phyloP scores from a whole-genome alignment of 2,329 filamentous ascomycete species.

The Paecilomyces formosus region DNA sequence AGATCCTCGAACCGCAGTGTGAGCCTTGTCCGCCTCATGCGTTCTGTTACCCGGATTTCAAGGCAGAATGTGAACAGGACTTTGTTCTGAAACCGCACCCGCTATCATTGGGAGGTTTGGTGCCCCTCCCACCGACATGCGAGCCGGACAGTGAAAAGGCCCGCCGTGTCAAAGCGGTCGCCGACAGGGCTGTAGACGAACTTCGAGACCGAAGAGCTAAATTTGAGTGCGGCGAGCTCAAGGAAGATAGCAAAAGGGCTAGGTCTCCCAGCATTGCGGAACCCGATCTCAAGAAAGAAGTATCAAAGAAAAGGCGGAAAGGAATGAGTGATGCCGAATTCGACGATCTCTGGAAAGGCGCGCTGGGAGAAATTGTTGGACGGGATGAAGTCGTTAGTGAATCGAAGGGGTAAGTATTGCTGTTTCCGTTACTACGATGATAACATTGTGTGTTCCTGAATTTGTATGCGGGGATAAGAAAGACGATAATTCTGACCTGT shows the following conservation, averaged over 20 bases:
- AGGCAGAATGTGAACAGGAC: constrained; percentile 73
- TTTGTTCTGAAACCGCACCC: constrained; percentile 83
- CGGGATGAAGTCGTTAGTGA: constrained; percentile 54
- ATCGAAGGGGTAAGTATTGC: constrained; percentile 49
- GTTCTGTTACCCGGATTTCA: constrained; percentile 72
- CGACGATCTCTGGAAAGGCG: constrained; percentile 63
- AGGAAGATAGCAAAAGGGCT: constrained; percentile 53
- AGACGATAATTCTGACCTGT: constrained; percentile 43
- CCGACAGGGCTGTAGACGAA: constrained; percentile 79
- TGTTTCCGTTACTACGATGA: constrained; percentile 6
- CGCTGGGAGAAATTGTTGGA: constrained; percentile 43
- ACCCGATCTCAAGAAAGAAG: constrained; percentile 66
- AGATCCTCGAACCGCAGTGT: constrained; percentile 68
- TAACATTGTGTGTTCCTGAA: constrained; percentile 12
- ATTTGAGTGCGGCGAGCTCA: constrained; percentile 78
- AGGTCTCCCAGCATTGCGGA: constrained; percentile 60
- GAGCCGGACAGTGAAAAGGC: constrained; percentile 93
- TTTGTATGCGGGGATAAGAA: constrained; percentile 8
- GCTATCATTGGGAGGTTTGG: constrained; percentile 67
- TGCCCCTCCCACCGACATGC: constrained; percentile 84
- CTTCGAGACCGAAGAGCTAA: constrained; percentile 78
- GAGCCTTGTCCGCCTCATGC: constrained; percentile 88
- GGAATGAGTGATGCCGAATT: constrained; percentile 83
- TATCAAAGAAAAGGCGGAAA: constrained; percentile 69
- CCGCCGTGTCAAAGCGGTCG: constrained; percentile 75